A percentile compares a stretch with the other conserved stretches of the same genome.
These are phyloP conservation scores for Extremus antarcticus DNA, from an alignment of 495 filamentous ascomycete species.

Conservation along the genomic window DNA sequence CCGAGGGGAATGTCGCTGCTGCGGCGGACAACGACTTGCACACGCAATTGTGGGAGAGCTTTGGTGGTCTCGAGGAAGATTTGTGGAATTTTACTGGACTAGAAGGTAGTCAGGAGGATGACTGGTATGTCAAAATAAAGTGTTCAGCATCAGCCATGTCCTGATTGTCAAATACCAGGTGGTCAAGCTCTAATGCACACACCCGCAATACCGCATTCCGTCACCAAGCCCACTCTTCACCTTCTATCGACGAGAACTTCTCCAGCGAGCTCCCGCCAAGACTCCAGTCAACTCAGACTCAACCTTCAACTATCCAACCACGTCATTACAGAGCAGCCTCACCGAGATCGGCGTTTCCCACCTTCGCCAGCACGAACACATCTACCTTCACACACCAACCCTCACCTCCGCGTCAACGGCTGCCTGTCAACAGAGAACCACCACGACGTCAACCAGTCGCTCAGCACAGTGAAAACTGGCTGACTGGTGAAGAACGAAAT, in stretches of 20 bases:
- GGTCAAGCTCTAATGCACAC: background rate
- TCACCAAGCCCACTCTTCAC: background rate
- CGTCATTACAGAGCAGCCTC: background rate
- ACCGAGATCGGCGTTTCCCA: background rate
- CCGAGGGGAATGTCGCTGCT: too few relatives aligned
- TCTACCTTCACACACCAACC: background rate
- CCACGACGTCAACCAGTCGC: background rate
- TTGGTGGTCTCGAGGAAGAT: too few relatives aligned
- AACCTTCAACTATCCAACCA: background rate
- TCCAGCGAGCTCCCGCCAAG: background rate
- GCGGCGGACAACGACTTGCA: too few relatives aligned
- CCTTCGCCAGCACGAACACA: background rate
- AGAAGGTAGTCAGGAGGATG: background rate
- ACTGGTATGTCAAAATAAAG: background rate
- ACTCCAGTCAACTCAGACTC: background rate
- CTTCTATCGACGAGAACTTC: background rate
- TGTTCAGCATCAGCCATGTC: too few relatives aligned
- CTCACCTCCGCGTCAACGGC: background rate
- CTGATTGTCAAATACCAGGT: background rate
- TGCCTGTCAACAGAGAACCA: background rate
- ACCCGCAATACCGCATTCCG: background rate
- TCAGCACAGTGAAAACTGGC: background rate
- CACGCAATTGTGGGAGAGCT: too few relatives aligned
- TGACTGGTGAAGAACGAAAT: too few relatives aligned
- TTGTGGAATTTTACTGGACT: background rate